Conservation (phyloP, 75 land plant species). For the Chamaecyparis obtusa region DNA sequence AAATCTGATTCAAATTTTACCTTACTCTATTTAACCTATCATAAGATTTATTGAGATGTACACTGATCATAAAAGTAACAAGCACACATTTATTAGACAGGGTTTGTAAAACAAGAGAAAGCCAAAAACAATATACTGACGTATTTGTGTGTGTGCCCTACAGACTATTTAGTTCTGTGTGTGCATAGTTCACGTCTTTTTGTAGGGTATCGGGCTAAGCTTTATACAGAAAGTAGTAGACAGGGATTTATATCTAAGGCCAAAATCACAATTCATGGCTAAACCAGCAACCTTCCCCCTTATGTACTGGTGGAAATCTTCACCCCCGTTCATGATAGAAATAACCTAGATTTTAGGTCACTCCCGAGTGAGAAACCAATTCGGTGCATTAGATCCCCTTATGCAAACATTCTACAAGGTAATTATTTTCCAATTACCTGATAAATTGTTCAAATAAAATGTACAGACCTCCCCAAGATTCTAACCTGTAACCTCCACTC, state of each 20-base stretch:
- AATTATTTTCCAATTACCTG: no score
- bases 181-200: neutral
- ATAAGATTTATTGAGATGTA: neutral
- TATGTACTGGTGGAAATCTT: neutral
- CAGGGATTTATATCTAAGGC: neutral
- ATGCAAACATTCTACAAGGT: no score
- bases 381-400: no score
- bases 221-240: neutral
- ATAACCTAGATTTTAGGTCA: no score
- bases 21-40: neutral
- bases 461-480: neutral
- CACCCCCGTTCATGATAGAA: no score
- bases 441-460: neutral
- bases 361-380: no score
- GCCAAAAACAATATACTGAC: neutral
- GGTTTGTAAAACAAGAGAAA: neutral
- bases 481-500: neutral
- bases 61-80: neutral
- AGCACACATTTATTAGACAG: neutral
- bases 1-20: neutral
- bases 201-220: neutral
- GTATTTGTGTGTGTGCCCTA: neutral
- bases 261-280: neutral
- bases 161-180: neutral
- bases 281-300: slow-evolving; percentile 26